These are phyloP conservation scores for Rostrohypoxylon terebratum DNA, from an alignment of 495 filamentous ascomycete genomes.

Conservation along the genomic window DNA sequence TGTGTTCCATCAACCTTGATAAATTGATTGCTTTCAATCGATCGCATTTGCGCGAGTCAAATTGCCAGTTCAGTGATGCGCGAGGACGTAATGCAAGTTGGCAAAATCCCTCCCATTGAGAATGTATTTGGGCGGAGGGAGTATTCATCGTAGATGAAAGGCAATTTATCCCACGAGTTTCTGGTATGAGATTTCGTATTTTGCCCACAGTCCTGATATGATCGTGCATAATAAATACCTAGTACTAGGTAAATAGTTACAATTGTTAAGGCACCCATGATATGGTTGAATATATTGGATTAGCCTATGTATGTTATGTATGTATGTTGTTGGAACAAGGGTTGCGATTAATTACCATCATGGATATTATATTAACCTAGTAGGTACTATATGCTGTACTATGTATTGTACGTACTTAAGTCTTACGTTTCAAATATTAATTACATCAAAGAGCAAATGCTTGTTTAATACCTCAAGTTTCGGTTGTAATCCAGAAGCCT, in stretches of 20 bases:
- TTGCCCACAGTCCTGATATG: background rate
- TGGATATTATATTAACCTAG: too few relatives aligned
- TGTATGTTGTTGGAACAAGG: background rate
- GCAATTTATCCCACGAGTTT: constrained; percentile 23
- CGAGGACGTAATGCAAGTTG: too few relatives aligned
- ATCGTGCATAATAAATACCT: too few relatives aligned
- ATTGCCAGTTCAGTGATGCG: too few relatives aligned
- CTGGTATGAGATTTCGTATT: background rate
- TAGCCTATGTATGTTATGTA: too few relatives aligned
- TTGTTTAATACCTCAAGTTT: background rate
- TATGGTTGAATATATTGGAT: constrained; percentile 24
- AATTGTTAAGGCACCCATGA: constrained; percentile 5
- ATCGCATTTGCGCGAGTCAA: too few relatives aligned
- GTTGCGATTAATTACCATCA: background rate
- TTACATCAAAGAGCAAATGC: background rate
- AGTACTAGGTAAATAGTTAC: too few relatives aligned
- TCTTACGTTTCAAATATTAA: constrained; percentile 18
- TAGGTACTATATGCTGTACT: too few relatives aligned
- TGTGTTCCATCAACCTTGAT: too few relatives aligned
- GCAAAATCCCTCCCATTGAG: background rate
- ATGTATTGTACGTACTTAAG: background rate
- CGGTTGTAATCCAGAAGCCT: background rate
- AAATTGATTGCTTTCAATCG: too few relatives aligned
- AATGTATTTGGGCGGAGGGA: background rate
- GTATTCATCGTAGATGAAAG: constrained; percentile 28